Conservation (phyloP, 768 basidiomycete species). For the Phanerochaete carnosa region DNA sequence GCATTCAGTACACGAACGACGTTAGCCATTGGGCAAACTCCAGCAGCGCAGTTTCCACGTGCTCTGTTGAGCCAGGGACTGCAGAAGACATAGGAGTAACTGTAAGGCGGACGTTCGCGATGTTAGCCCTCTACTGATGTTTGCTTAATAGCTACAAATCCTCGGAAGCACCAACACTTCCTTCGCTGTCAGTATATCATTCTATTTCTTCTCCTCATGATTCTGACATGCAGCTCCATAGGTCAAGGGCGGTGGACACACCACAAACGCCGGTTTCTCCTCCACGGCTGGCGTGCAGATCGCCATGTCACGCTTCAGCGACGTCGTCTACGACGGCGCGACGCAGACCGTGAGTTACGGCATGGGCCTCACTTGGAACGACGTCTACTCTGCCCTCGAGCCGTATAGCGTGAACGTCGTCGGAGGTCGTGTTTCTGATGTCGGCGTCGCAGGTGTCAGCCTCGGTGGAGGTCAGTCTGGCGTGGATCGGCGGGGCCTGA, state of each 20-base stretch:
- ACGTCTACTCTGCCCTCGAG: constrained; percentile 54
- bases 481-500: background rate
- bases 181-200: constrained; percentile 44
- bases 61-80: constrained; percentile 58
- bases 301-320: constrained; percentile 28
- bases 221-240: constrained; percentile 4
- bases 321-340: constrained; percentile 20
- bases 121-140: background rate
- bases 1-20: constrained; percentile 35
- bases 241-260: constrained; percentile 36
- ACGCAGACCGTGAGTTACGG: constrained; percentile 26
- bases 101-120: constrained; percentile 29
- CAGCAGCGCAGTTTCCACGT: constrained; percentile 42
- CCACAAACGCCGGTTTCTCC: constrained; percentile 32
- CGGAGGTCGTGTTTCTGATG: constrained; percentile 55
- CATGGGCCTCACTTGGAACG: constrained; percentile 58
- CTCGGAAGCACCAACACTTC: constrained; percentile 41
- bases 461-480: constrained; percentile 50
- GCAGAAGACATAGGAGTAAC: constrained; percentile 47
- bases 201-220: background rate
- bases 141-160: constrained; percentile 39
- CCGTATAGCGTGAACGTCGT: constrained; percentile 51
- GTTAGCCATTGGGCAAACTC: constrained; percentile 51
- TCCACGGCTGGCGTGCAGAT: constrained; percentile 34
- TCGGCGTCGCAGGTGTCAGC: constrained; percentile 28